Base-by-base conservation (phyloP, 129 eudicot species). In the Flaveria trinervia region DNA sequence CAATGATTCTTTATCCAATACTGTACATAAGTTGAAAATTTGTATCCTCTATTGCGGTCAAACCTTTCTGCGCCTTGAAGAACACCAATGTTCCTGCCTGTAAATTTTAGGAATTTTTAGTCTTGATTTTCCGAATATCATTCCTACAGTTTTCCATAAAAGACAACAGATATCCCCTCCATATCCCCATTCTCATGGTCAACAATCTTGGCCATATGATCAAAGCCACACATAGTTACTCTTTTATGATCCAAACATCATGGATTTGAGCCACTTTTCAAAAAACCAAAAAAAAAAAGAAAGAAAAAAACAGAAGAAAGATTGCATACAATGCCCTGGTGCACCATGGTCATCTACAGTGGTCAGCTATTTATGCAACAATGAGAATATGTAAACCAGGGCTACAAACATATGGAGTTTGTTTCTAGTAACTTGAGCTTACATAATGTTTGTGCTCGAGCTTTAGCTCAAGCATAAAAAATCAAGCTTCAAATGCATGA, bases 11-110 rank as follows among this genome's bases (percentile, higher is more conserved):
- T 83, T 44, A 93, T 88, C 98, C 98, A 93, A 60, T 93, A 90
- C 64, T 93, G 96, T 68, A 93, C 94, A 71, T 93, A 93, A 8
- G 96, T 93, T n/a, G 98, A 93, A 79, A 93, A 90, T 64, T 87
- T 79, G 82, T 83, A 93, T 43, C 98, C 98, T 73, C 95, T 83
- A 9, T 83, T 81, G 65, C 88, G 95, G 67, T 93, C 98, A 85
- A 90, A 93, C 83, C 92, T 83, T 84, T 88, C 96, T 39, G 96
- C 98, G 36, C 98, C 98, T 88, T 85, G 90, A 77, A 93, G 71
- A 70, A 93, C 90, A 71, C 98, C 98, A 52, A 88, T 68, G 11
- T 83, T 76, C 98, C 98, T 30, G 96, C 98, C 98, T 93, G 87
- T 75, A 66, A 41, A 71, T 64, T 52, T 51, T 17, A 48, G 44